Conservation (phyloP, 2,329 filamentous ascomycete species). For the Mycosphaerella sp. region DNA sequence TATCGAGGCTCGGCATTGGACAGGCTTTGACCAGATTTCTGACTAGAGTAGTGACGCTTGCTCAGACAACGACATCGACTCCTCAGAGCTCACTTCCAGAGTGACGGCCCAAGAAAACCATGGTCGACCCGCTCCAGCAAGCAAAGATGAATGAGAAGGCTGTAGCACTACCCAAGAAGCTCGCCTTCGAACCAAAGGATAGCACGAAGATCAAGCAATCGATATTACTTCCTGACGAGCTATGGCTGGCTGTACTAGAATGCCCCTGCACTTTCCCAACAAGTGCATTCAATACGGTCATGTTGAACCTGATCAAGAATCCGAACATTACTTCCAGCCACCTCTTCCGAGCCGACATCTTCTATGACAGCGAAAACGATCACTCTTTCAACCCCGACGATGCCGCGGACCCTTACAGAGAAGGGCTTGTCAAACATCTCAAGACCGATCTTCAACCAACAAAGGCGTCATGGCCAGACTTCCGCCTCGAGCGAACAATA, state of each 20-base stretch:
- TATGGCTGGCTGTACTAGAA: slow-evolving; percentile 28
- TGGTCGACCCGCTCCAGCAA: background rate
- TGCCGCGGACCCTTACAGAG: background rate
- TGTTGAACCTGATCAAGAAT: slow-evolving; percentile 69
- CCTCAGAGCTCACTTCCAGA: background rate
- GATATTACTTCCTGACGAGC: slow-evolving; percentile 22
- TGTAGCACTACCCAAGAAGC: slow-evolving; percentile 8
- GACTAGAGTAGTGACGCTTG: too few species aligned
- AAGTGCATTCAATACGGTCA: slow-evolving; percentile 58
- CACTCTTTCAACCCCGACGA: slow-evolving; percentile 33
- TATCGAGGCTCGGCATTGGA: background rate
- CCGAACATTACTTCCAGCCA: slow-evolving; percentile 74
- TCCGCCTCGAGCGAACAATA: slow-evolving; percentile 55
- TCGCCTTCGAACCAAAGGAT: slow-evolving; percentile 32
- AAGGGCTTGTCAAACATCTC: slow-evolving; percentile 39
- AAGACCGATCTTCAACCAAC: slow-evolving; percentile 36
- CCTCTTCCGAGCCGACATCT: slow-evolving; percentile 71
- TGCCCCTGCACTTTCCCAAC: slow-evolving; percentile 55
- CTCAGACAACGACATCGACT: background rate
- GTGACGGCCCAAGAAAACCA: background rate
- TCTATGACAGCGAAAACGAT: slow-evolving; percentile 47
- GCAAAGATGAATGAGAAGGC: background rate
- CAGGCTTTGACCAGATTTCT: background rate
- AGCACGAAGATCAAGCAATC: slow-evolving; percentile 20
- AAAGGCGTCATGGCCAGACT: slow-evolving; percentile 25